phyloP scores from a whole-genome alignment of 208 protist genomes.

The Histomonas meleagridis region DNA sequence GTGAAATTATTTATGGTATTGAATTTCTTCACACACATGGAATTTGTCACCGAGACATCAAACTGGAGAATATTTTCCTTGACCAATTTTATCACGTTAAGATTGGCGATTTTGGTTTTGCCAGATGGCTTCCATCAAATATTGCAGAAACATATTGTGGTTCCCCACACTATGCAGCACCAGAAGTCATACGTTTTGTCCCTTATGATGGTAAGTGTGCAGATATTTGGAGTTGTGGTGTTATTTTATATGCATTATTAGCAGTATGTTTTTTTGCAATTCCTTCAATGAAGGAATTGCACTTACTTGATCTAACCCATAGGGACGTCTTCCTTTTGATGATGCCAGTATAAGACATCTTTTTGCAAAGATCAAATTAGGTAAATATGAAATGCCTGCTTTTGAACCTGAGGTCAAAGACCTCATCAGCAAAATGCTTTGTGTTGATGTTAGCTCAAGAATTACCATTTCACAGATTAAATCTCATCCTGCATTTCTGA shows the following conservation, averaged over 20 bases:
- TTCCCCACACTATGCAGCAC: constrained; percentile 78
- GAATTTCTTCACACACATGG: constrained; percentile 83
- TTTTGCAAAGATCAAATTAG: background rate
- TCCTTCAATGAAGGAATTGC: background rate
- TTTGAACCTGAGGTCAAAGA: background rate
- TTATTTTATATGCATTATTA: constrained; percentile 85
- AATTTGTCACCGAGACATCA: constrained; percentile 80
- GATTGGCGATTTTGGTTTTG: constrained; percentile 92
- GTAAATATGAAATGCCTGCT: background rate
- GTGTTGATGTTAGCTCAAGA: background rate
- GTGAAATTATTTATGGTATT: constrained; percentile 76
- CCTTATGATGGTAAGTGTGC: constrained; percentile 51
- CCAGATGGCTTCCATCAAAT: constrained; percentile 67
- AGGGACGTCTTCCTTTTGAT: background rate
- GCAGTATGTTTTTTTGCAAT: constrained; percentile 5
- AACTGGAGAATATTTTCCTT: constrained; percentile 83
- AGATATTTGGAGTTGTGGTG: constrained; percentile 89
- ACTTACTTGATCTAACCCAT: background rate
- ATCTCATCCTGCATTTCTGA: background rate
- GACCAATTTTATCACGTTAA: constrained; percentile 61
- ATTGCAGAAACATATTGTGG: constrained; percentile 75
- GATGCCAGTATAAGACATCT: background rate
- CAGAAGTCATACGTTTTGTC: constrained; percentile 65
- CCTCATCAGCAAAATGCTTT: background rate
- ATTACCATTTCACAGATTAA: background rate